Percentiles rank a stretch among this genome's conserved stretches.
Evolutionary conservation across 352 stramenopile genomes (phyloP).

Genomic region (Globisporangium nodosum): DNA sequence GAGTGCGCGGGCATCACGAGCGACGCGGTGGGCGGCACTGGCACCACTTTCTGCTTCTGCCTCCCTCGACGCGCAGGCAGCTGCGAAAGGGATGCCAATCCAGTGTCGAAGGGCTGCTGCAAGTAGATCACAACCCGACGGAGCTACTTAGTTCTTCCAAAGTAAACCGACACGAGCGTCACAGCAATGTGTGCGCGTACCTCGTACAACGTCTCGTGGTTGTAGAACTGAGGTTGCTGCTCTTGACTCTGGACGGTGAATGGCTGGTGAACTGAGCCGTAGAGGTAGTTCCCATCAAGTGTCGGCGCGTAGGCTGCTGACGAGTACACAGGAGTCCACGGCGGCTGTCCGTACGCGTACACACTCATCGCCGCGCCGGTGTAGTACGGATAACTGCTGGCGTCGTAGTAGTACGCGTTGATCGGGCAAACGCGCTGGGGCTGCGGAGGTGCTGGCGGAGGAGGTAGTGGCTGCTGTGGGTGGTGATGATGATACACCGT

Average conservation of each 20-base stretch:
- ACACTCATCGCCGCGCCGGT: neutral
- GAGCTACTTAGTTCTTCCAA: too few species aligned
- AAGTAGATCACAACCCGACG: neutral
- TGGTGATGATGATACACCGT: neutral
- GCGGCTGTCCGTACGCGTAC: constrained; percentile 7
- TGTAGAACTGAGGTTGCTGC: constrained; percentile 1
- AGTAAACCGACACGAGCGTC: neutral
- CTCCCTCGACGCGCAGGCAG: constrained; percentile 1
- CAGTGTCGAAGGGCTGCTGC: neutral
- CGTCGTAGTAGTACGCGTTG: constrained; percentile 9
- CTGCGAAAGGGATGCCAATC: neutral
- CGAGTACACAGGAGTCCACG: constrained; percentile 3
- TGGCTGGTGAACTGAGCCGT: neutral
- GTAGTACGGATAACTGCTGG: constrained; percentile 3
- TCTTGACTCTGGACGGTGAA: neutral
- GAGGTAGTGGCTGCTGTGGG: neutral
- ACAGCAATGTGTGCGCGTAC: constrained; percentile 3
- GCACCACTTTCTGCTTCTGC: constrained; percentile 14
- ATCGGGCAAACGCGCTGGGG: constrained; percentile 13
- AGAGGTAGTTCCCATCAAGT: neutral
- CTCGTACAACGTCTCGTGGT: constrained; percentile 6
- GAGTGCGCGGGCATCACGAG: constrained; percentile 13
- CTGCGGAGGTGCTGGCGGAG: neutral
- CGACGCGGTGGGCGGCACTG: constrained; percentile 3
- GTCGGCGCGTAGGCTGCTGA: neutral